Evolutionary conservation across 1,284 basidiomycete species (phyloP), one percentile per base, ranked within the genome.

Genomic region (Cerrena zonata): DNA sequence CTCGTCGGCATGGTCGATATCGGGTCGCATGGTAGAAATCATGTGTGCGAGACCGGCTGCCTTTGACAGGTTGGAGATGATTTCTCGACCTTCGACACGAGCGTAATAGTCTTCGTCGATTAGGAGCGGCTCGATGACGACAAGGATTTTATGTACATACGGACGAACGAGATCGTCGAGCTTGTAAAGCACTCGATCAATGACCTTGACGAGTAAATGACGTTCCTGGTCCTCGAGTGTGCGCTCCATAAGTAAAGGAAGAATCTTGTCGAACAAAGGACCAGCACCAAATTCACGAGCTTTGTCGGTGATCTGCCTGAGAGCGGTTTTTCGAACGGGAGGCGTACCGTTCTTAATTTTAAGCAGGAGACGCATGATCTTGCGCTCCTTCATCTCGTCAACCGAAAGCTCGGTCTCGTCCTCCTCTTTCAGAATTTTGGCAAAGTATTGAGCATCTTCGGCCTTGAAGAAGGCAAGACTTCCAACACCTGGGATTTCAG

Each of bases 261-360:
- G 77, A 56, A 99, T 99, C 72, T 99, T 99, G 76, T 99, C 96
- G 69, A 99, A 99, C 5, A 99, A 78, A n/a, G 96, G 96, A 21
- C 94, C 95, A 23, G 96, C 94, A 49, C 95, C 95, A 57, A 99
- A 98, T 63, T 99, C 94, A 59, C 95, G 88, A 55, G 96, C 96
- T 68, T 97, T 96, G 77, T 99, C 96, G n/a, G 94, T 97, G 65
- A 99, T 98, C 68, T 98, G 94, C 50, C 95, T 84, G 42, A 99
- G 82, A 10, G 96, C 96, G 1, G 94, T 94, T 72, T 99, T 99
- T 55, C 96, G 86, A 57, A 98, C 94, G 7, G 95, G 94, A 26
- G 96, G 96, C 2, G 95, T 98, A 44, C 96, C 96, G 68, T 99
- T 99, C 78, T 99, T 99, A 73, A 99, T 99, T 74, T 99, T 99